Base-by-base conservation (phyloP, 768 basidiomycete genomes). In the Boletus subcaerulescens region DNA sequence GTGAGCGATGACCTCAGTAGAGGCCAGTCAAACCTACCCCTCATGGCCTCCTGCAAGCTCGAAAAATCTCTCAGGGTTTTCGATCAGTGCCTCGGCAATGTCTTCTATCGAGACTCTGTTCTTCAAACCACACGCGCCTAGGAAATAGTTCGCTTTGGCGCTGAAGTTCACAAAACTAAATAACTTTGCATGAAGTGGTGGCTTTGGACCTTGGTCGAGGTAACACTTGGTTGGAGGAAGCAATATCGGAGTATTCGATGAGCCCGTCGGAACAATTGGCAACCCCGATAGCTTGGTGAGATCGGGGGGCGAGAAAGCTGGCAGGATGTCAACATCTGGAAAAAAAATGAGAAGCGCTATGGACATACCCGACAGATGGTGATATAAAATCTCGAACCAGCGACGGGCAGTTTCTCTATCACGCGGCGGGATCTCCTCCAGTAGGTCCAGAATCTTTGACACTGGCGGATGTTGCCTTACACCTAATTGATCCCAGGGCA, bases 91-190 rank as follows among this genome's bases (percentile, higher is more conserved):
- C 49, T 78, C 76, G 0, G 83, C 85, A 41, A 91, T 77, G 69
- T 93, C 91, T 54, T 90, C 85, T 6, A 91, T 80, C 42, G 82
- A 89, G 5, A 93, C 92, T 60, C 91, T 88, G 31, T 81, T 83
- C 62, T 83, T 87, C 18, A 91, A 88, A 8, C 95, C 94, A 60
- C 91, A 91, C 3, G 87, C 85, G 43, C 77, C 78, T 22, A 98
- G 75, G 70, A 98, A 97, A 7, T 77, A 74, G 62, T 93, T 94
- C 18, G 87, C 93, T 13, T 77, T 74, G 2, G 77, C 62, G 0
- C 91, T 93, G 65, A 94, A 95, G 67, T 94, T 84, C 44, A 97
- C 83, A 59, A 93, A 95, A 18, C 80, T 77, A 65, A 96, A 95
- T 1, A 94, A 74, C 53, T 86, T 84, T 2, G 84, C 84, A 64